Evolutionary conservation across 345 rosid genomes (phyloP).

Genomic region (Heritiera littoralis): DNA sequence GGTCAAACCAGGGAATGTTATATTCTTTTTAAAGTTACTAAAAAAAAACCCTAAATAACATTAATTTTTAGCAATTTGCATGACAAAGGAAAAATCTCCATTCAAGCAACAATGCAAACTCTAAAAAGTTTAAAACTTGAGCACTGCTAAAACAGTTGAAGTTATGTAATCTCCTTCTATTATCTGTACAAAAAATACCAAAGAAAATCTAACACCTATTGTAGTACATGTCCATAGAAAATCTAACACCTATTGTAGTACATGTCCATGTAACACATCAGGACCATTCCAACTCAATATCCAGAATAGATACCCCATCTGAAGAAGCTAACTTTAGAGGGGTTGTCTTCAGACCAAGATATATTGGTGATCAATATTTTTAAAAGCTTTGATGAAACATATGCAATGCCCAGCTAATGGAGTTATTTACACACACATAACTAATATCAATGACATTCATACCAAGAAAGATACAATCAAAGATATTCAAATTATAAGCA

Average conservation of each 20-base stretch:
- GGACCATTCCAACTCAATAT: not conserved
- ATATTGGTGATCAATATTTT: not conserved
- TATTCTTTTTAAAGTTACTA: not conserved
- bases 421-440: not conserved
- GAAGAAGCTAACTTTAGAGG: not conserved
- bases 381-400: not conserved
- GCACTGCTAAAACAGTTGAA: not conserved
- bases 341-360: not conserved
- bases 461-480: not conserved
- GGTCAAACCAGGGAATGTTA: slow-evolving; percentile 13
- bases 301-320: not conserved
- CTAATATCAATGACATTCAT: not conserved
- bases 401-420: not conserved
- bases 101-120: slow-evolving; percentile 11
- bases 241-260: not conserved
- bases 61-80: not conserved
- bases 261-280: not conserved
- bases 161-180: not conserved
- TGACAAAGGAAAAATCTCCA: not conserved
- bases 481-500: not conserved
- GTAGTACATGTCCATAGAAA: not conserved
- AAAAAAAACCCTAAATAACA: not conserved
- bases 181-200: not conserved
- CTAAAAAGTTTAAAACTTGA: not conserved
- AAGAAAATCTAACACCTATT: not conserved